Evolutionary conservation across 148 eudicot species (phyloP).

Genomic region (Spergularia marina): DNA sequence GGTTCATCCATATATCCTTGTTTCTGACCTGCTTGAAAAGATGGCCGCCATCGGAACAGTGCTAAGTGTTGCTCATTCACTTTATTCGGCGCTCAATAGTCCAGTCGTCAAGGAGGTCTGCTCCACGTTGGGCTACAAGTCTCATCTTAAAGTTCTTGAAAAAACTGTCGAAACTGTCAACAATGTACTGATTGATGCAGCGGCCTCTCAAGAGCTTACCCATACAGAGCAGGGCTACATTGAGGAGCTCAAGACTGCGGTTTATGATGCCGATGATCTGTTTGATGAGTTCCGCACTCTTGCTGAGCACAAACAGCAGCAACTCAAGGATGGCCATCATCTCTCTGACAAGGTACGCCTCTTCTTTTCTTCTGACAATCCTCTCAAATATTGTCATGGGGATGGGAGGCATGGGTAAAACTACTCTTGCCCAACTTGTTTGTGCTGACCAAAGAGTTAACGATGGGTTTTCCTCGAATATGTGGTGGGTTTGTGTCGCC

Average conservation of each 20-base stretch:
- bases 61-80: background rate
- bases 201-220: slow-evolving; percentile 1
- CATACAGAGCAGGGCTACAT: background rate
- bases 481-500: too few relatives aligned
- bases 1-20: too few relatives aligned
- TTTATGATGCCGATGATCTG: slow-evolving; percentile 33
- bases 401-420: slow-evolving; percentile 30
- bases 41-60: slow-evolving; percentile 17
- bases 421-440: slow-evolving; percentile 26
- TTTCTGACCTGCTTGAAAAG: background rate
- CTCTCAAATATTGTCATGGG: slow-evolving; percentile 22
- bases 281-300: slow-evolving; percentile 27
- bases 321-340: background rate
- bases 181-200: slow-evolving; percentile 22
- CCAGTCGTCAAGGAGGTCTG: background rate
- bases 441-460: background rate
- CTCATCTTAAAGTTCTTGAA: slow-evolving; percentile 16
- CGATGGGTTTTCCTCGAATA: too few relatives aligned
- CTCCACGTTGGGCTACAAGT: background rate
- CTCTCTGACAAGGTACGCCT: slow-evolving; percentile 5
- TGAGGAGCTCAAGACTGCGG: slow-evolving; percentile 19
- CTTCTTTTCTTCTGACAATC: slow-evolving; percentile 11
- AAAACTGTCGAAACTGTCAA: slow-evolving; percentile 9
- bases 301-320: slow-evolving; percentile 8
- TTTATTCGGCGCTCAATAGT: background rate